phyloP scores from a whole-genome alignment of 148 eudicot genomes.

The Salicornia ramosissima region DNA sequence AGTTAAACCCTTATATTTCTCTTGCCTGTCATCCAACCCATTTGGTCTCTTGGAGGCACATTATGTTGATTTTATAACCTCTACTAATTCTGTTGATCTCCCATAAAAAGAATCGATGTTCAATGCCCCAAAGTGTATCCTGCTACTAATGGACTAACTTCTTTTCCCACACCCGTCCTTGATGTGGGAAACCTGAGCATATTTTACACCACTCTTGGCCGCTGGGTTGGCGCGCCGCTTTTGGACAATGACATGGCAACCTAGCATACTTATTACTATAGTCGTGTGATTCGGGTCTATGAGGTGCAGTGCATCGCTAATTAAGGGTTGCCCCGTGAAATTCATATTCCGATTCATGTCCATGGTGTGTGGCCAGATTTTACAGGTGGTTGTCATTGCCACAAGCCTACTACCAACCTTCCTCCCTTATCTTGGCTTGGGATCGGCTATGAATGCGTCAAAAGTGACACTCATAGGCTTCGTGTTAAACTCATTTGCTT shows the following conservation, averaged over 20 bases:
- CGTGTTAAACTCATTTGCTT: too few species aligned
- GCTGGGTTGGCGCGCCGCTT: background rate
- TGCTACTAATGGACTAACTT: background rate
- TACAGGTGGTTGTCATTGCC: background rate
- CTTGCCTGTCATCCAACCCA: background rate
- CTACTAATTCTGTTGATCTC: background rate
- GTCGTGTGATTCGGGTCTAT: background rate
- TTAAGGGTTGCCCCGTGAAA: background rate
- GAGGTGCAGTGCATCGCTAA: background rate
- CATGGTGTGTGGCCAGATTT: background rate
- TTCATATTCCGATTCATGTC: too few species aligned
- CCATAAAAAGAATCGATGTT: background rate
- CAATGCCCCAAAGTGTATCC: background rate
- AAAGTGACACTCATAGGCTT: background rate
- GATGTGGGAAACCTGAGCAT: background rate
- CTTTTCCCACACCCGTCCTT: background rate
- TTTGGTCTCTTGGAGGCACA: background rate
- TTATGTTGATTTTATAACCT: background rate
- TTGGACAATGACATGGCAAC: background rate
- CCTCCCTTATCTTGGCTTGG: background rate
- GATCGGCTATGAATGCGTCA: background rate
- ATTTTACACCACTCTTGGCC: too few species aligned
- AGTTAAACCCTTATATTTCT: too few species aligned
- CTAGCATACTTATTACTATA: background rate
- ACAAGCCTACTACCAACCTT: background rate